phyloP scores from a whole-genome alignment of 2,329 filamentous ascomycete species.

The Apiospora sp. region DNA sequence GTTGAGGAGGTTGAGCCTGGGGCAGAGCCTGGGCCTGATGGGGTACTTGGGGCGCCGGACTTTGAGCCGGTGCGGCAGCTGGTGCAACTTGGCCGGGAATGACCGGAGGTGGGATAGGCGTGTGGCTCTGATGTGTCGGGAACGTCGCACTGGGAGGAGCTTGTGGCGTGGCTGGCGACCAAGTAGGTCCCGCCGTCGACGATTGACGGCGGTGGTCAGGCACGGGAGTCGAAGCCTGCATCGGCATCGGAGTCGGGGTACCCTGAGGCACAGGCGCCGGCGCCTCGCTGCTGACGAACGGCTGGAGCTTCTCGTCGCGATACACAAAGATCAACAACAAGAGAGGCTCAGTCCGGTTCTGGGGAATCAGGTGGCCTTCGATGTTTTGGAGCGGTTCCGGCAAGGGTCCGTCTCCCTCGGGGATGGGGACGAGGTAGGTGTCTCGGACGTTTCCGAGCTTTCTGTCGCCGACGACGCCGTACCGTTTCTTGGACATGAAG shows the following conservation, averaged over 20 bases:
- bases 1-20: conserved; percentile 31
- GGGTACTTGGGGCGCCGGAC: neutral
- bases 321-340: conserved; percentile 88
- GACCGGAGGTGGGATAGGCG: conserved; percentile 43
- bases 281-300: conserved; percentile 34
- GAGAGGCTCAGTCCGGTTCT: conserved; percentile 75
- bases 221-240: neutral
- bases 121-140: conserved; percentile 41
- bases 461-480: conserved; percentile 86
- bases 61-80: conserved; percentile 2
- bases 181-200: conserved; percentile 54
- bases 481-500: conserved; percentile 81
- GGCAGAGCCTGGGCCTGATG: conserved; percentile 12
- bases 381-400: conserved; percentile 90
- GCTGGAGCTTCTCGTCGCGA: conserved; percentile 61
- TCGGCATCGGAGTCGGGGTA: conserved; percentile 37
- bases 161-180: conserved; percentile 61
- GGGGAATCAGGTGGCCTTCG: conserved; percentile 82
- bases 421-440: conserved; percentile 88
- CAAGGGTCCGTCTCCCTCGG: conserved; percentile 72
- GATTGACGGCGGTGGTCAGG: conserved; percentile 55
- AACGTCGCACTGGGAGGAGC: conserved; percentile 38
- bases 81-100: conserved; percentile 42
- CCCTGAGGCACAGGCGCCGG: conserved; percentile 36
- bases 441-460: conserved; percentile 80